Percentiles rank a stretch among this genome's conserved stretches.
These are phyloP conservation scores for Boletus sensibilis DNA, from an alignment of 768 basidiomycete species.

Conservation along the genomic window DNA sequence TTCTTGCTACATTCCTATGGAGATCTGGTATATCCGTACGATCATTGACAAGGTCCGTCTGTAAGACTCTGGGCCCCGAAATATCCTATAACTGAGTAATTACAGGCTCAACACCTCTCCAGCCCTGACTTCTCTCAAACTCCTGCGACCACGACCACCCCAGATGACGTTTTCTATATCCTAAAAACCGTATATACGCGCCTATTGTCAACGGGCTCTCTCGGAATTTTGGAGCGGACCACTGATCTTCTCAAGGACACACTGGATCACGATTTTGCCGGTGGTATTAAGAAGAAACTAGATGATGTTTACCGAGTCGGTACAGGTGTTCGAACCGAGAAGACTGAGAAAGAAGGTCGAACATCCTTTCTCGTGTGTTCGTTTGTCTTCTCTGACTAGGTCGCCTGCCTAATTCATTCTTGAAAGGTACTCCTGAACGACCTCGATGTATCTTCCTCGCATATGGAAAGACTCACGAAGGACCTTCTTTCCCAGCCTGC, in stretches of 20 bases:
- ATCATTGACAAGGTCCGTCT: slow-evolving; percentile 80
- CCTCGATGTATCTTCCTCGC: slow-evolving; percentile 86
- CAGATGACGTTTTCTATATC: slow-evolving; percentile 96
- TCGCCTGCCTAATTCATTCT: background rate
- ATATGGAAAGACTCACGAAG: slow-evolving; percentile 78
- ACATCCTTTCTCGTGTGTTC: slow-evolving; percentile 76
- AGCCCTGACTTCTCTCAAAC: slow-evolving; percentile 63
- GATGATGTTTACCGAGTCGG: slow-evolving; percentile 80
- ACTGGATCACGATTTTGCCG: slow-evolving; percentile 81
- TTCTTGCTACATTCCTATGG: slow-evolving; percentile 84
- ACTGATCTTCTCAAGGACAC: slow-evolving; percentile 65
- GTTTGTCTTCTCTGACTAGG: background rate
- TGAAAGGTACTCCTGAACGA: slow-evolving; percentile 86
- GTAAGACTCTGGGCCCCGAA: background rate
- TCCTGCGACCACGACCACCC: slow-evolving; percentile 69
- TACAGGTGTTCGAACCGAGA: slow-evolving; percentile 60
- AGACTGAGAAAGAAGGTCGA: slow-evolving; percentile 77
- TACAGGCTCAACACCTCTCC: slow-evolving; percentile 85
- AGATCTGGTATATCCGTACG: slow-evolving; percentile 86
- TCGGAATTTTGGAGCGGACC: slow-evolving; percentile 55
- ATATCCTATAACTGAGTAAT: background rate
- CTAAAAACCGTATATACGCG: slow-evolving; percentile 81
- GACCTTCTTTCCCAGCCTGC: slow-evolving; percentile 56
- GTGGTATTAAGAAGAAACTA: slow-evolving; percentile 77
- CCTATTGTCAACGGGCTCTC: slow-evolving; percentile 73